Percentiles rank a stretch among this genome's conserved stretches.
These are phyloP conservation scores for Pseudogymnoascus sp. DNA, from an alignment of 2,329 filamentous ascomycete genomes.

Conservation along the genomic window DNA sequence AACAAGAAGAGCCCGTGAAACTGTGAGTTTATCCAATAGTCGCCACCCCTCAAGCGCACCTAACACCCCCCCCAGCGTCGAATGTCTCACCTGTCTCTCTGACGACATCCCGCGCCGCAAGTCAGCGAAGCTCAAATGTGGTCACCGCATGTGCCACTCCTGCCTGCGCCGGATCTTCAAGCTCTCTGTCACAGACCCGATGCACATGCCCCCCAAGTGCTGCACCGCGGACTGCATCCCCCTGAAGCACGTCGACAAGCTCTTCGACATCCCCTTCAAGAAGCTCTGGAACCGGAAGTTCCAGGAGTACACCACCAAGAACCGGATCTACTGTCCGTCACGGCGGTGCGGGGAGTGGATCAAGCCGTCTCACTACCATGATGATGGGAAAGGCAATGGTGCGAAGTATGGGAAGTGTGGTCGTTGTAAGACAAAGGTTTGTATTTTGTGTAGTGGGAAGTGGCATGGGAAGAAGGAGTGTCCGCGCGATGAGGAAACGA, in stretches of 20 bases:
- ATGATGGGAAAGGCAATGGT: slow-evolving; percentile 36
- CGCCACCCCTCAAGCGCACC: neutral
- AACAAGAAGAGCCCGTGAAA: neutral
- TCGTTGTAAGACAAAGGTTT: slow-evolving; percentile 66
- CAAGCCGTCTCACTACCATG: slow-evolving; percentile 58
- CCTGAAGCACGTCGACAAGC: slow-evolving; percentile 63
- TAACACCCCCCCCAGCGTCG: slow-evolving; percentile 40
- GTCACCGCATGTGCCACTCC: slow-evolving; percentile 70
- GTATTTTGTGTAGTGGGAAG: slow-evolving; percentile 61
- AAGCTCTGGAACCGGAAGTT: slow-evolving; percentile 73
- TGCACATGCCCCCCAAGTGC: slow-evolving; percentile 78
- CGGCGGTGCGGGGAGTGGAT: slow-evolving; percentile 73
- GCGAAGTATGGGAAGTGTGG: slow-evolving; percentile 62
- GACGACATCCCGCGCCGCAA: slow-evolving; percentile 56
- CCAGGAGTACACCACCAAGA: slow-evolving; percentile 63
- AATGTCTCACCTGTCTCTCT: slow-evolving; percentile 63
- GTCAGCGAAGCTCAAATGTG: slow-evolving; percentile 65
- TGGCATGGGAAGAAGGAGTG: slow-evolving; percentile 66
- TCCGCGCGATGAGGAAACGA: slow-evolving; percentile 60
- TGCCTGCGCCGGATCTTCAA: slow-evolving; percentile 70
- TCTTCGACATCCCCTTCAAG: slow-evolving; percentile 70
- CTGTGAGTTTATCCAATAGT: neutral
- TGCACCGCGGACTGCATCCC: slow-evolving; percentile 67
- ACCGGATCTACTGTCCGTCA: slow-evolving; percentile 69
- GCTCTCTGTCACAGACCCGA: slow-evolving; percentile 65